A percentile compares a stretch with the other conserved stretches of the same genome.
These are phyloP conservation scores for Verticillium zaregamsianum DNA, from an alignment of 2,329 filamentous ascomycete genomes.

Conservation along the genomic window DNA sequence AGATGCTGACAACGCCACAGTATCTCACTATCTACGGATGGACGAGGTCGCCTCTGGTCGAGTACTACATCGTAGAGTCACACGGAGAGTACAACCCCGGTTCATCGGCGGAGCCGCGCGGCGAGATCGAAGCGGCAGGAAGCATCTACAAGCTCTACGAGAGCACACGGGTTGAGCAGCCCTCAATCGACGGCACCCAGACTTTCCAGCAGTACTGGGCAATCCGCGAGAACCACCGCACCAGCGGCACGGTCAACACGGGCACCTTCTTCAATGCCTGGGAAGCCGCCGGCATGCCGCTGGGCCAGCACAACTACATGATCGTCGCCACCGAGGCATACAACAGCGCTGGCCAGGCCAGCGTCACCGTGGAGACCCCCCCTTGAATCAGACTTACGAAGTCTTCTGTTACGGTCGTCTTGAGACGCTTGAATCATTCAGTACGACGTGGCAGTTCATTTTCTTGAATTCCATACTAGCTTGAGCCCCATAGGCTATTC, in stretches of 20 bases:
- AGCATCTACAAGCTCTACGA: slow-evolving; percentile 48
- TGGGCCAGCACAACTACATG: slow-evolving; percentile 49
- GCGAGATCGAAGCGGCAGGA: slow-evolving; percentile 47
- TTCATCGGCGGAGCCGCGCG: slow-evolving; percentile 31
- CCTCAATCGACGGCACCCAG: slow-evolving; percentile 49
- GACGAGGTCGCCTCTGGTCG: slow-evolving; percentile 29
- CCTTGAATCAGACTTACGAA: not conserved
- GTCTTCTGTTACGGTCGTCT: no score
- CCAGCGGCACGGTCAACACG: slow-evolving; percentile 48
- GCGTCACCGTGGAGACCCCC: slow-evolving; percentile 12
- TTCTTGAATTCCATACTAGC: no score
- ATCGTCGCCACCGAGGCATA: slow-evolving; percentile 49
- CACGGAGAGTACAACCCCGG: slow-evolving; percentile 10
- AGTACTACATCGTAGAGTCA: slow-evolving; percentile 20
- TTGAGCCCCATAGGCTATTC: no score
- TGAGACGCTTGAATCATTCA: no score
- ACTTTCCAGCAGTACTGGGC: slow-evolving; percentile 53
- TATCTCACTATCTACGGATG: slow-evolving; percentile 36
- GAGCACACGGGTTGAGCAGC: slow-evolving; percentile 43
- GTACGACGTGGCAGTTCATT: no score
- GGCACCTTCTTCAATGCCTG: slow-evolving; percentile 52
- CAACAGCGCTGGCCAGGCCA: slow-evolving; percentile 23
- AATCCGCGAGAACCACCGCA: slow-evolving; percentile 41
- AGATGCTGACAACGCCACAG: not conserved
- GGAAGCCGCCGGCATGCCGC: slow-evolving; percentile 39